Base-by-base conservation (phyloP, 345 rosid genomes). In the Cardiospermum halicacabum region DNA sequence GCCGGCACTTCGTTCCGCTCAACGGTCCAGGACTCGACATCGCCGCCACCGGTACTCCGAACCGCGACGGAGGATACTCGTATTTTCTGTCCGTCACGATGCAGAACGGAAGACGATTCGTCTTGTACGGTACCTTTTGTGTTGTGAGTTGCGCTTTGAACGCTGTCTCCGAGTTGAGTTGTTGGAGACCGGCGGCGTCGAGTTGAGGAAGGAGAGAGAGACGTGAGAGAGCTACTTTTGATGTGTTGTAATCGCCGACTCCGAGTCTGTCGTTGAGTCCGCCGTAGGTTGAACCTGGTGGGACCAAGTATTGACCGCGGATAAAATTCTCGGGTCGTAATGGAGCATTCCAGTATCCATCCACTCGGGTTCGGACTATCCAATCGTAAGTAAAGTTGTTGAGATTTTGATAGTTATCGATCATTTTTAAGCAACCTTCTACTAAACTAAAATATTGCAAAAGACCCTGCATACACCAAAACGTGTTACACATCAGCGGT, bases 1-100 rank as follows among this genome's bases (percentile, higher is more conserved):
- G 99, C 75, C 99, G 76, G 72, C 99, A 94, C 55, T 94, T 91
- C 24, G 96, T 91, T 22, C 99, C 99, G n/a, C 91, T 94, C 53
- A 94, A 65, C n/a, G 95, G 97, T 2, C 95, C 95, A 0, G 42
- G 74, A 53, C 99, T 94, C 19, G 92, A 84, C 60, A 81, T 11
- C 0, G 96, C 80, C 2, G 89, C 88, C 56, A 94, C 97, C 0
- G 97, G 99, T n/a, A 93, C 97, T 0, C 94, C 96, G 42, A 51
- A 82, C 42, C 40, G 73, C n/a, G 28, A 27, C 1, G 96, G 99
- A 13, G 99, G 99, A 61, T 70, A 91, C 0, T 30, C 69, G 64
- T 89, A 91, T 18, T 61, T 78, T 18, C 97, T 80, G 65, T 91
- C 97, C 2, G 87, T 47, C 15, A 94, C 76, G 8, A 94, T 71